Percentiles rank a stretch among this genome's conserved stretches.
Conservation (phyloP, 2,329 filamentous ascomycete species). For the Eurotiales sp. region DNA sequence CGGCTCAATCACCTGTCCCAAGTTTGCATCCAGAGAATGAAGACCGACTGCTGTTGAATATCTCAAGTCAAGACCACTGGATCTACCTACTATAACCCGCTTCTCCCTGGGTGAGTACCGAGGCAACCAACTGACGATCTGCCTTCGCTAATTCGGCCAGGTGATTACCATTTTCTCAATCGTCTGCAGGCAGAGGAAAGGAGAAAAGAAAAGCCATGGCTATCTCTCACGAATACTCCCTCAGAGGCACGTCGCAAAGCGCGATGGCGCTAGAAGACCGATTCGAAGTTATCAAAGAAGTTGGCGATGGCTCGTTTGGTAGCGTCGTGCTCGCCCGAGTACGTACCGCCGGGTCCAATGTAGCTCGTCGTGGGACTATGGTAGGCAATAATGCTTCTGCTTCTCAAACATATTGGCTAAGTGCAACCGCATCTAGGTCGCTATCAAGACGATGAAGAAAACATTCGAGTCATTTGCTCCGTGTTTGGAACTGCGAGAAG, state of each 20-base stretch:
- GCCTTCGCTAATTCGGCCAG: slow-evolving; percentile 4
- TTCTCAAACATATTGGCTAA: too few species aligned
- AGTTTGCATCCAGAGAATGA: slow-evolving; percentile 11
- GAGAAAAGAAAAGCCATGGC: slow-evolving; percentile 61
- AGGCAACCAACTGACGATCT: not conserved
- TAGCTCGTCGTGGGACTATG: slow-evolving; percentile 86
- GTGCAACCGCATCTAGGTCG: too few species aligned
- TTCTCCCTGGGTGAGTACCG: not conserved
- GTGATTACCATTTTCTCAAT: slow-evolving; percentile 18
- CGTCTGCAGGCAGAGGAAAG: slow-evolving; percentile 41
- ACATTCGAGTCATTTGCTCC: slow-evolving; percentile 88
- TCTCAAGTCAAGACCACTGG: slow-evolving; percentile 4
- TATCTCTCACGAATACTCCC: slow-evolving; percentile 68
- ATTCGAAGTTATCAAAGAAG: slow-evolving; percentile 96
- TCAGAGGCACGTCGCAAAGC: slow-evolving; percentile 59
- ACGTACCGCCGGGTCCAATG: slow-evolving; percentile 79
- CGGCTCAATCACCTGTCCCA: not conserved
- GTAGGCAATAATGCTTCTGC: slow-evolving; percentile 57
- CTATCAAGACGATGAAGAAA: slow-evolving; percentile 99
- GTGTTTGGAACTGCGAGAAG: slow-evolving; percentile 90
- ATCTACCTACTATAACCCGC: slow-evolving; percentile 6
- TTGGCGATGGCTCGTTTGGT: slow-evolving; percentile 97
- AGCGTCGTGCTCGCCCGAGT: slow-evolving; percentile 91
- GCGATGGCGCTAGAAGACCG: slow-evolving; percentile 73
- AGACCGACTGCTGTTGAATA: slow-evolving; percentile 12